phyloP scores from a whole-genome alignment of 1,139 yeast species.

The Magnusiomyces sp. region DNA sequence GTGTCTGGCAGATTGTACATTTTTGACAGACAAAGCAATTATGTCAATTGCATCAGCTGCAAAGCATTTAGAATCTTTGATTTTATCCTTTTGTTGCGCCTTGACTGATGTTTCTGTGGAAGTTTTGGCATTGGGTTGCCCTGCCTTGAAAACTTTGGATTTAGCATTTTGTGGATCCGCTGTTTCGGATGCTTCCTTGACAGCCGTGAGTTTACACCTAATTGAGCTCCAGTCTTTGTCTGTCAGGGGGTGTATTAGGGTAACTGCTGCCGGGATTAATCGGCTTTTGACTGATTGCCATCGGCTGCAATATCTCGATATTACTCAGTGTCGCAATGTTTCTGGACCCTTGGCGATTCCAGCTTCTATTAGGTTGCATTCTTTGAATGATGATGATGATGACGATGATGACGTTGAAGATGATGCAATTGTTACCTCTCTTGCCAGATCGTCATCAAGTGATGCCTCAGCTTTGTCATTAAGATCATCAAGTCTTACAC shows the following conservation, averaged over 20 bases:
- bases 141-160: constrained; percentile 44
- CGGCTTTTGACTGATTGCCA: constrained; percentile 48
- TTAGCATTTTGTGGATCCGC: constrained; percentile 74
- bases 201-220: constrained; percentile 52
- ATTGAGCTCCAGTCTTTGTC: constrained; percentile 41
- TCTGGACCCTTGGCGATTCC: not conserved
- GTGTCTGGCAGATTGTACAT: constrained; percentile 63
- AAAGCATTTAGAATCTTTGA: constrained; percentile 46
- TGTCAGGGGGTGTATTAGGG: constrained; percentile 64
- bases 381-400: too few relatives aligned
- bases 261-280: constrained; percentile 67
- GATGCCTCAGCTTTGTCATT: too few relatives aligned
- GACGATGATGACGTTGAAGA: too few relatives aligned
- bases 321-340: constrained; percentile 63
- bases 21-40: constrained; percentile 57
- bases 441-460: too few relatives aligned
- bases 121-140: constrained; percentile 57
- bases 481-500: too few relatives aligned
- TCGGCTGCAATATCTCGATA: constrained; percentile 46
- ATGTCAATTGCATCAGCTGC: constrained; percentile 56
- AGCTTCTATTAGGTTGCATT: not conserved
- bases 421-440: not conserved
- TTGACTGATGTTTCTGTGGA: constrained; percentile 61
- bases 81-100: constrained; percentile 68
- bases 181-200: constrained; percentile 60